Conservation (phyloP, 306 rosid genomes). For the Erythrophleum fordii region DNA sequence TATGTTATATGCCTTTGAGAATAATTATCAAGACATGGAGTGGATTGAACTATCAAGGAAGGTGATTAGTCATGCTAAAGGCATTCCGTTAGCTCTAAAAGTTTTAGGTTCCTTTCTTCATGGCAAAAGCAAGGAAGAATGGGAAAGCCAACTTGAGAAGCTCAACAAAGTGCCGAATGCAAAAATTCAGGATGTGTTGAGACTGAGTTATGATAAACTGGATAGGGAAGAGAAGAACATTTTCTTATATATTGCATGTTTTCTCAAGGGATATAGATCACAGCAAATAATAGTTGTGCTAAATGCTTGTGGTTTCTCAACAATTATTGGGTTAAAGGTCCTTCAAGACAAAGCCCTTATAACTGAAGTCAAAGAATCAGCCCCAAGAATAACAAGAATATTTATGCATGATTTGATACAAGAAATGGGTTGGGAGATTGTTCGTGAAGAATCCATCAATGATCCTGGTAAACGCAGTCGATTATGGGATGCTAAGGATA, state of each 20-base stretch:
- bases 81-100: neutral
- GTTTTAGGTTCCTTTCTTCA: neutral
- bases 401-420: constrained; percentile 40
- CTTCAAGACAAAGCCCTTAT: neutral
- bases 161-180: neutral
- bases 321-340: neutral
- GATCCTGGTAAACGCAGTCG: neutral
- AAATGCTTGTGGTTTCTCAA: neutral
- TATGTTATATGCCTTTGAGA: neutral
- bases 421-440: constrained; percentile 31
- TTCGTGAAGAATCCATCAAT: constrained; percentile 26
- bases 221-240: neutral
- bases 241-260: neutral
- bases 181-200: neutral
- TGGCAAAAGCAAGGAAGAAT: neutral
- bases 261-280: neutral
- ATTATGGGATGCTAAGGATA: neutral
- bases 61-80: neutral
- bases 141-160: neutral
- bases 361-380: neutral
- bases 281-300: neutral
- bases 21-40: neutral
- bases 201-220: neutral
- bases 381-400: neutral
- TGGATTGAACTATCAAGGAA: neutral